phyloP scores from a whole-genome alignment of 495 filamentous ascomycete genomes.

The Trichocladium uniseriatum region DNA sequence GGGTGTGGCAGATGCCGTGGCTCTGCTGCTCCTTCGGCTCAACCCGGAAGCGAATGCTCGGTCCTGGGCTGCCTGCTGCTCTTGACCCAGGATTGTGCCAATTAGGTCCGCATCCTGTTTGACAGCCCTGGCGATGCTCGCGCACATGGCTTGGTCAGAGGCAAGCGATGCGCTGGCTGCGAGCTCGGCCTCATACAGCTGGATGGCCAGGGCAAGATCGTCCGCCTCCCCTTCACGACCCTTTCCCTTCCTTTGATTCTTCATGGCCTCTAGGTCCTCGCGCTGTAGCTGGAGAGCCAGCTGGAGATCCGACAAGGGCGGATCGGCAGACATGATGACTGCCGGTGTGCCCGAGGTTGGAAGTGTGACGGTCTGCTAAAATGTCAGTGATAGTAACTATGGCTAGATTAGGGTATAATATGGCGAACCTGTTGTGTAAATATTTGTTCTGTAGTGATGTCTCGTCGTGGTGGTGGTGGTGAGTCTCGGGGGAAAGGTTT shows the following conservation, averaged over 20 bases:
- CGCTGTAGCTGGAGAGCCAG: slow-evolving; percentile 24
- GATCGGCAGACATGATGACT: background rate
- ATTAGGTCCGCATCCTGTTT: slow-evolving; percentile 19
- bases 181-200: slow-evolving; percentile 25
- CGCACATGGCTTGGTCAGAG: slow-evolving; percentile 24
- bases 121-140: slow-evolving; percentile 27
- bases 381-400: too few relatives aligned
- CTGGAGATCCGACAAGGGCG: too few relatives aligned
- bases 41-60: slow-evolving; percentile 10
- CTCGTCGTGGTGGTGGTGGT: too few relatives aligned
- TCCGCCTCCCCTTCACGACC: slow-evolving; percentile 18
- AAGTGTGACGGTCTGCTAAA: too few relatives aligned
- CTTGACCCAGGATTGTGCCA: background rate
- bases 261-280: slow-evolving; percentile 24
- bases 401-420: too few relatives aligned
- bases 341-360: too few relatives aligned
- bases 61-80: slow-evolving; percentile 24
- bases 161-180: slow-evolving; percentile 7
- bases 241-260: slow-evolving; percentile 22
- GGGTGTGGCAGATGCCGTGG: background rate
- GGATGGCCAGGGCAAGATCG: slow-evolving; percentile 21
- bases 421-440: too few relatives aligned
- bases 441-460: too few relatives aligned
- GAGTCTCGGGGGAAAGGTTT: too few relatives aligned
- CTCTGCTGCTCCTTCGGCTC: background rate